phyloP scores from a whole-genome alignment of 345 rosid genomes.

The Lepidium africanum region DNA sequence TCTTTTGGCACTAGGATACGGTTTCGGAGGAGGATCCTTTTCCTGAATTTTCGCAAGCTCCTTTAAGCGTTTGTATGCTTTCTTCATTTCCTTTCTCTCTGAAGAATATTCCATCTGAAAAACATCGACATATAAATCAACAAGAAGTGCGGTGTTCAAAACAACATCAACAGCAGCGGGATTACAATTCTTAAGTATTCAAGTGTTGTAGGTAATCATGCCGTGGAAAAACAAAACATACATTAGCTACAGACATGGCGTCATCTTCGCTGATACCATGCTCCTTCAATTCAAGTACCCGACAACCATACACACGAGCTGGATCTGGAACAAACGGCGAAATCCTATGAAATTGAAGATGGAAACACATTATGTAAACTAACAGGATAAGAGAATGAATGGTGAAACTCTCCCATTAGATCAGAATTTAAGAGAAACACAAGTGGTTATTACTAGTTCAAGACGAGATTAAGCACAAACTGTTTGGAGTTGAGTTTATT shows the following conservation, averaged over 20 bases:
- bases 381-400: not conserved
- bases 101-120: constrained; percentile 62
- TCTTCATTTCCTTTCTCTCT: constrained; percentile 60
- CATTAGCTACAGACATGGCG: constrained; percentile 77
- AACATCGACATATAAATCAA: not conserved
- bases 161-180: not conserved
- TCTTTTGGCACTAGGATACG: constrained; percentile 57
- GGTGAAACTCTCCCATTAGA: not conserved
- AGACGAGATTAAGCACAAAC: not conserved
- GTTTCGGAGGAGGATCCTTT: constrained; percentile 73
- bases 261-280: constrained; percentile 66
- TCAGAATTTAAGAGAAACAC: not conserved
- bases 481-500: not conserved
- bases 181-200: not conserved
- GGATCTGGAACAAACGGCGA: constrained; percentile 60
- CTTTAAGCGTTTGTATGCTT: constrained; percentile 62
- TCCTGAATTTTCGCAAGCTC: constrained; percentile 56
- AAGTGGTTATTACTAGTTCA: not conserved
- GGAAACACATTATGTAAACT: not conserved
- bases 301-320: constrained; percentile 64
- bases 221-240: constrained; percentile 17
- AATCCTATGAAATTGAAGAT: constrained; percentile 38
- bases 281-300: constrained; percentile 71
- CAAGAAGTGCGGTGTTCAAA: not conserved
- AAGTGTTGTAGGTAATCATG: not conserved